A percentile compares a stretch with the other conserved stretches of the same genome.
Conservation (phyloP, 805 yeast genomes). For the Wickerhamomyces tratensis region DNA sequence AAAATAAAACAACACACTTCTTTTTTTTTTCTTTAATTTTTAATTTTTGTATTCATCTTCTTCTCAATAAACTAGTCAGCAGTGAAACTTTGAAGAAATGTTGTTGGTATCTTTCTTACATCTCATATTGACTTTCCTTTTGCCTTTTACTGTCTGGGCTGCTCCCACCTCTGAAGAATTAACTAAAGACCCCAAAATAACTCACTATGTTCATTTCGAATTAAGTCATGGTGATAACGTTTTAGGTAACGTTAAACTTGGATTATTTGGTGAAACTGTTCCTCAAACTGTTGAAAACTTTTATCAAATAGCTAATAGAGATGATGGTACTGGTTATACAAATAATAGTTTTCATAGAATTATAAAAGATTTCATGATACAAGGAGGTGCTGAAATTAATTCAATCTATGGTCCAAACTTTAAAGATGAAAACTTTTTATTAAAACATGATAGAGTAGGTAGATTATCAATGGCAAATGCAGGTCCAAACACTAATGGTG, state of each 20-base stretch:
- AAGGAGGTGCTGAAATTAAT: conserved; percentile 75
- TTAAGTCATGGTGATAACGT: conserved; percentile 11
- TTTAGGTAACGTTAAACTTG: conserved; percentile 36
- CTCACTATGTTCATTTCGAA: conserved; percentile 16
- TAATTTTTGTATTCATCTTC: no score
- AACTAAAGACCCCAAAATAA: conserved; percentile 14
- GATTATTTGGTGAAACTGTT: conserved; percentile 54
- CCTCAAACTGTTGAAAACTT: conserved; percentile 60
- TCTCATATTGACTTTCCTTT: neutral
- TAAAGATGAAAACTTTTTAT: conserved; percentile 66
- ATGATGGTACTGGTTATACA: conserved; percentile 33
- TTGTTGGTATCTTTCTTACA: no score
- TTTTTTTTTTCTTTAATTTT: no score
- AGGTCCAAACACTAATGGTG: conserved; percentile 59
- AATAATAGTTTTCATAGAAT: conserved; percentile 66
- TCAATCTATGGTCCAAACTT: conserved; percentile 71
- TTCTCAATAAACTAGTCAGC: no score
- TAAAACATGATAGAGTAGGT: conserved; percentile 62
- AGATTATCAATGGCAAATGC: conserved; percentile 65
- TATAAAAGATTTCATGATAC: conserved; percentile 66
- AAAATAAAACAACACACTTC: no score
- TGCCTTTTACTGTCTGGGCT: conserved; percentile 4
- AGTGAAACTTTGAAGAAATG: no score
- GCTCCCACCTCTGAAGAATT: neutral
- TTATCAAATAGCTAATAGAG: conserved; percentile 31